Percentiles rank a stretch among this genome's conserved stretches.
Conservation (phyloP, 495 filamentous ascomycete species). For the Friedmanniomyces endolithicus region DNA sequence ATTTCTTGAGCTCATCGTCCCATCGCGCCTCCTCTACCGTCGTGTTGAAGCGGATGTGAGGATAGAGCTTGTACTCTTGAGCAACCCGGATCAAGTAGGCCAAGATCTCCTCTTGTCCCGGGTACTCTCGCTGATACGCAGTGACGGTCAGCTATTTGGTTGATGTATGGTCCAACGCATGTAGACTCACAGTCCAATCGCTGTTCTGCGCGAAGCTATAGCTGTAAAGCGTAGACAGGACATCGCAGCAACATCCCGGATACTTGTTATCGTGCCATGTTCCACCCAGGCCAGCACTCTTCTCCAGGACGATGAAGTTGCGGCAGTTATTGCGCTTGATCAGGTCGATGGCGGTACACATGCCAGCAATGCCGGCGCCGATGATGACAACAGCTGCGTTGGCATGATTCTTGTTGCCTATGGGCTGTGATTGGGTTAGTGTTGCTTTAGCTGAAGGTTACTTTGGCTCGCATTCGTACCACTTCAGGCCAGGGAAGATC, state of each 20-base stretch:
- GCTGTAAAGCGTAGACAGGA: constrained; percentile 44
- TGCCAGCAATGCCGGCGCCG: constrained; percentile 41
- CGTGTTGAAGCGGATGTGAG: constrained; percentile 45
- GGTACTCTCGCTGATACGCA: neutral
- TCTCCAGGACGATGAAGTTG: constrained; percentile 46
- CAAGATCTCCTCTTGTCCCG: constrained; percentile 51
- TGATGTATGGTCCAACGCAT: neutral
- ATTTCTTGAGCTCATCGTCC: constrained; percentile 44
- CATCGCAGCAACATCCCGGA: constrained; percentile 43
- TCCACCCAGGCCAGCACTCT: constrained; percentile 41
- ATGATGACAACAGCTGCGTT: constrained; percentile 43
- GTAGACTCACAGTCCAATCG: constrained; percentile 39
- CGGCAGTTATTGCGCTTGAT: constrained; percentile 40
- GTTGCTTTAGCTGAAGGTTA: neutral
- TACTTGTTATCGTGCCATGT: constrained; percentile 47
- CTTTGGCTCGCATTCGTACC: neutral
- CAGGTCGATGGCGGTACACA: constrained; percentile 47
- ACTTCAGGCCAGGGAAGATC: constrained; percentile 8
- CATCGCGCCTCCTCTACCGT: constrained; percentile 41
- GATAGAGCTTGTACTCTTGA: constrained; percentile 46
- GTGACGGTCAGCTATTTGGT: neutral
- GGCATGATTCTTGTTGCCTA: constrained; percentile 30
- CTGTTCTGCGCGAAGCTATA: constrained; percentile 56
- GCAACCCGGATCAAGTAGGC: constrained; percentile 46
- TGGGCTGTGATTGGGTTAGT: constrained; percentile 23